Evolutionary conservation across 768 basidiomycete species (phyloP), one percentile per base, ranked within the genome.

Genomic region (Aureoboletus auriporus): DNA sequence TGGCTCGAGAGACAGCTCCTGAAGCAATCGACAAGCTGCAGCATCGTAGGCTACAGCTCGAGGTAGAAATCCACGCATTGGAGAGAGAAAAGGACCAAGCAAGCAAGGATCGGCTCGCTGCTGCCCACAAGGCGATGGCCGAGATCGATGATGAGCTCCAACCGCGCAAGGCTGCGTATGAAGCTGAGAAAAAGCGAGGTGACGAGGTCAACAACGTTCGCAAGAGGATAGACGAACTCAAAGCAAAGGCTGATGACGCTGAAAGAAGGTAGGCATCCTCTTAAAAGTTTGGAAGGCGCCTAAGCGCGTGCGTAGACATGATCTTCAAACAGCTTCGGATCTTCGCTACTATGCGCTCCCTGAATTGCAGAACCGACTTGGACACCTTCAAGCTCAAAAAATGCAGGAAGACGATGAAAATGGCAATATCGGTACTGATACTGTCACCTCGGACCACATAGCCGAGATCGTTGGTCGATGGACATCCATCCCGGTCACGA

Each of bases 11-110:
- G 71, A 97, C 93, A 0, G 82, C 89, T 50, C 95, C 95, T 0
- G 95, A 98, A 69, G 86, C 79, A 4, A 89, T 98, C 59, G 95
- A 98, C 70, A 84, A 85, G 55, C 76, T 97, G 14, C 90, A 95
- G 62, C 83, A 93, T 16, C 78, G 77, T 44, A 93, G 89, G 66
- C 79, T 97, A 29, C 90, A 95, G 62, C 77, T 98, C 27, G 89
- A 97, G 61, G 84, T 98, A 16, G 95, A 96, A 63, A 88, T 96
- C 17, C 93, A 96, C 63, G 95, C 95, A 9, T 72, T 97, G 44
- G 89, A 93, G 63, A 81, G 93, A 40, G 93, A 96, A 66, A 94
- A 92, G 66, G 93, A 96, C 51, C 64, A 80, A 5, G 88, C 89
- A 5, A 93, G 89, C 59, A 89, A 89, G 67, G 91, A 93, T 49